Conservation (phyloP, 257 asterid species). For the Solanum habrochaites region DNA sequence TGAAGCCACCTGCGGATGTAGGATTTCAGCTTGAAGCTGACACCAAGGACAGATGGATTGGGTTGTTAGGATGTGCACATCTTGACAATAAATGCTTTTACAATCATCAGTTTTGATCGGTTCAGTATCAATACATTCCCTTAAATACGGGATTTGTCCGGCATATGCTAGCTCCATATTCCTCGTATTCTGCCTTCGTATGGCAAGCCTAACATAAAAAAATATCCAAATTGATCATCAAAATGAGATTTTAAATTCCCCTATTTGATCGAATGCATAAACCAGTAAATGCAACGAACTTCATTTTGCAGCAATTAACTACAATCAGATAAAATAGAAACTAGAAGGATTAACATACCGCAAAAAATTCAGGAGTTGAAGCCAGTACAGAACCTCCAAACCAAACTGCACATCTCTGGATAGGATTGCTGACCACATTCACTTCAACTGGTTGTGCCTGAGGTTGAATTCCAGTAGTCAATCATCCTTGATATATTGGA, state of each 20-base stretch:
- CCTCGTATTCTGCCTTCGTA: constrained; percentile 96
- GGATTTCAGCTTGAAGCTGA: not conserved
- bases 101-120: constrained; percentile 1
- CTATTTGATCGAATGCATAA: not conserved
- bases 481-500: not conserved
- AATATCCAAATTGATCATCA: not conserved
- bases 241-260: not conserved
- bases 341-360: constrained; percentile 31
- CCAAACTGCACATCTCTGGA: constrained; percentile 97
- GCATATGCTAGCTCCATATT: constrained; percentile 93
- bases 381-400: constrained; percentile 98
- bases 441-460: constrained; percentile 93
- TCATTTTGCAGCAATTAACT: not conserved
- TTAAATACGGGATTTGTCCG: constrained; percentile 90
- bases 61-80: not conserved
- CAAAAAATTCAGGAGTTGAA: constrained; percentile 86
- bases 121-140: constrained; percentile 70
- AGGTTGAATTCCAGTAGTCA: constrained; percentile 9
- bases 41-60: not conserved
- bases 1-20: not conserved
- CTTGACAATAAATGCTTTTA: not conserved
- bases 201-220: constrained; percentile 64
- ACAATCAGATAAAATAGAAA: not conserved
- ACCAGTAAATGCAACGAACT: not conserved
- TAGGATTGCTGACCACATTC: constrained; percentile 83